Evolutionary conservation across 805 yeast genomes (phyloP), one percentile per base, ranked within the genome.

Genomic region (Peterozyma xylosa): DNA sequence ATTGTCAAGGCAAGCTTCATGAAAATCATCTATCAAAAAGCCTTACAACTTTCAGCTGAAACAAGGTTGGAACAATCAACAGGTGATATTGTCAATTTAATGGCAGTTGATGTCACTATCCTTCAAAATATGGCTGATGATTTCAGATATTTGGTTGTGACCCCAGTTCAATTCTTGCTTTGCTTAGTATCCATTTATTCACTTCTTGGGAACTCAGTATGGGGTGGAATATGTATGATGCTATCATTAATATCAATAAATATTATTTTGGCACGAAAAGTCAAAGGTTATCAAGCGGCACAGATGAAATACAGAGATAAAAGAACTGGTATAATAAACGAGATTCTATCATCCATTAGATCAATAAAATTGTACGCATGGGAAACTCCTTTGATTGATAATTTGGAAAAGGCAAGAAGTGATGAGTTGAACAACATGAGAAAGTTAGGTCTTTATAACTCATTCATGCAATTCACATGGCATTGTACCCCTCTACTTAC

Each of bases 41-140:
- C 86, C 0, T 63, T 84, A 32, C 64, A 57, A 9, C 62, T 85
- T 11, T 76, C 88, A 5, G 68, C 73, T 9, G 78, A 76, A 39
- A 73, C 84, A 7, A 71, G 78, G 45, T 69, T 68, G 29, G 65
- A 68, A 7, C 63, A 71, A 49, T 61, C 82, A 2, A 69, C 86
- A 9, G 88, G 90, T 47, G 87, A 82, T 50, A 80, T 84, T 42
- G 71, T 83, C 48, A 83, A 80, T 53, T 65, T 80, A 52, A 69
- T 80, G 33, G 73, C 86, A 10, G 86, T 80, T 17, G 91, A 84
- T 60, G 76, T 80, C 11, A 63, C 66, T 42, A 68, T 77, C 47
- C 62, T 82, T 14, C 80, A 76, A 54, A 59, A 64, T 11, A 52
- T 74, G 33, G 56, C 76, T 27, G 34, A 32, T 13, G 34, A 32